Evolutionary conservation across 2,329 filamentous ascomycete species (phyloP).

Genomic region (Fusarium torreyae): DNA sequence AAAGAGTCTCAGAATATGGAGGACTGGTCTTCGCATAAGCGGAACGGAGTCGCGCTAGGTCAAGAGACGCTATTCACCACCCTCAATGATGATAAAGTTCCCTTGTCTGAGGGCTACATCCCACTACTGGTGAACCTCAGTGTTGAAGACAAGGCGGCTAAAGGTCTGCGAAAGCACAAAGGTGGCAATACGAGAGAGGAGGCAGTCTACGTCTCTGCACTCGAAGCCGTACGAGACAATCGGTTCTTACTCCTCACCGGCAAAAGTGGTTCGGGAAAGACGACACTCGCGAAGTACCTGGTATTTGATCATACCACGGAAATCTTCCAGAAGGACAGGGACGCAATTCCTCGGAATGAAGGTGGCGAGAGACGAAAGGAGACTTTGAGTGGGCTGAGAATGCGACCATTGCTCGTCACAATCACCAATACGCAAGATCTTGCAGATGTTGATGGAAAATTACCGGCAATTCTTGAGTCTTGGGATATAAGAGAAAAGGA

Average conservation of each 20-base stretch:
- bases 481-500: neutral
- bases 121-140: neutral
- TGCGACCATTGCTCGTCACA: neutral
- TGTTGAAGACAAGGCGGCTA: neutral
- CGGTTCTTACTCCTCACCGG: neutral
- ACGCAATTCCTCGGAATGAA: neutral
- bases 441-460: neutral
- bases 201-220: neutral
- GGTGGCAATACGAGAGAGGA: neutral
- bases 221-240: neutral
- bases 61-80: neutral
- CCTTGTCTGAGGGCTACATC: neutral
- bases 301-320: fast-evolving
- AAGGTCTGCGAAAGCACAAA: neutral
- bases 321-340: neutral
- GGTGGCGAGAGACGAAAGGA: neutral
- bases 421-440: neutral
- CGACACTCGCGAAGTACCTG: neutral
- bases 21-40: neutral
- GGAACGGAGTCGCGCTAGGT: neutral
- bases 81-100: fast-evolving
- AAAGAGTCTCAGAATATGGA: neutral
- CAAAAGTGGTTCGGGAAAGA: neutral
- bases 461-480: neutral
- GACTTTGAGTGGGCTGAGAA: neutral